These are phyloP conservation scores for Darksidea phi DNA, from an alignment of 495 filamentous ascomycete genomes.

Conservation along the genomic window DNA sequence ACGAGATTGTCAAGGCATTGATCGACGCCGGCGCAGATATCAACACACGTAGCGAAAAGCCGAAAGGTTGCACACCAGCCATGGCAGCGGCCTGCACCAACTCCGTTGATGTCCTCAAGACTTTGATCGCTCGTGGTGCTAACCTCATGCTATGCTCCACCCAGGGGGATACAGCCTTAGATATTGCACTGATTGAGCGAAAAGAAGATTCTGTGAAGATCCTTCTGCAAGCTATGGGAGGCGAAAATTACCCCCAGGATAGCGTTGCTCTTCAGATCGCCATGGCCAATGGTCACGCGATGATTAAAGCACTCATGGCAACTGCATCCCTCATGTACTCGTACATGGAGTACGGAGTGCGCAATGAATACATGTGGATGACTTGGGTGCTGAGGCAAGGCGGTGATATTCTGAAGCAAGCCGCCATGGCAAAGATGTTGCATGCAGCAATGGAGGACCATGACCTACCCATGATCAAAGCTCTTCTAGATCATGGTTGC, in stretches of 20 bases:
- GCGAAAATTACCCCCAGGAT: conserved; percentile 5
- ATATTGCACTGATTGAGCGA: conserved; percentile 12
- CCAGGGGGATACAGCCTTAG: conserved; percentile 10
- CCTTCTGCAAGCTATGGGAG: conserved; percentile 12
- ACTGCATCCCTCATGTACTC: conserved; percentile 10
- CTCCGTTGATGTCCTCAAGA: conserved; percentile 11
- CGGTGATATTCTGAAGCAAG: conserved; percentile 7
- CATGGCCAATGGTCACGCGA: conserved; percentile 8
- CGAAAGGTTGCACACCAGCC: conserved; percentile 5
- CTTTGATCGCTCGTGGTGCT: conserved; percentile 11
- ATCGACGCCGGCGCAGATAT: conserved; percentile 13
- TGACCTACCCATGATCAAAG: conserved; percentile 5
- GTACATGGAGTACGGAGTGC: background rate
- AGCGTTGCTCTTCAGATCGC: conserved; percentile 25
- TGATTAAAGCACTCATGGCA: conserved; percentile 11
- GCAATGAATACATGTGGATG: conserved; percentile 10
- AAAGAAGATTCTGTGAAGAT: conserved; percentile 4
- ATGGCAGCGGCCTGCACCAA: conserved; percentile 9
- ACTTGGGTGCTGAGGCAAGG: conserved; percentile 19
- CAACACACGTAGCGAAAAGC: conserved; percentile 5
- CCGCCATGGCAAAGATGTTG: conserved; percentile 13
- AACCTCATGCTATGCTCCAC: background rate
- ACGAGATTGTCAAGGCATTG: conserved; percentile 6
- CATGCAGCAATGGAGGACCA: conserved; percentile 24
- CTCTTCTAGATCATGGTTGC: conserved; percentile 7